Evolutionary conservation across 2,329 filamentous ascomycete genomes (phyloP), one percentile per base, ranked within the genome.

Genomic region (Sclerotiophoma versabilis): DNA sequence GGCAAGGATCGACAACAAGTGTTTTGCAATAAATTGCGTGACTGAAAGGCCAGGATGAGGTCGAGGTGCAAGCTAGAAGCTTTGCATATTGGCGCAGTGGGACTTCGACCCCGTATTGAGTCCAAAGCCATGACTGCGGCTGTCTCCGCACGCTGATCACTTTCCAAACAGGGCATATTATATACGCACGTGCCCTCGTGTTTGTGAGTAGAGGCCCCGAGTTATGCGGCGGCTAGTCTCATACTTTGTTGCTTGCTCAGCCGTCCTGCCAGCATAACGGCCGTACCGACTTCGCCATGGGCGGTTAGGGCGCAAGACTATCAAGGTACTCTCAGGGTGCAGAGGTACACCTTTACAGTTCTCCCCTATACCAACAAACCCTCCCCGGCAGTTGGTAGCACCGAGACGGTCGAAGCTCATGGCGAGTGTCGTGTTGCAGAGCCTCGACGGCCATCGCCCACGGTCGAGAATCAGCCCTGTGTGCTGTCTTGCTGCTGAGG

Each of bases 61-160:
- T 23, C 17, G n/a, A n/a, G 8, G 23, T 25, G 10, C 3, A 36
- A 19, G 14, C 26, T 45, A 45, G 22, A 27, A 29, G 29, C 22
- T 29, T 49, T 27, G 9, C 15, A 29, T 22, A 25, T 32, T 36
- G 50, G 22, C 20, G 37, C 12, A 45, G 29, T 33, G 19, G 17
- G 26, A n/a, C 8, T 44, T 22, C 33, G 26, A 11, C 15, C 45
- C 22, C 15, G 29, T 29, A 11, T 27, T 12, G 39, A 27, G 33
- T 39, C 23, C 22, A 26, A 20, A 14, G n/a, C 29, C 33, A 36
- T 22, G 10, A 14, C 7, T 23, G 17, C 34, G 51, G 45, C 23
- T 41, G 26, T 45, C 33, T 49, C 38, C 32, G 32, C 38, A 33
- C 20, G 37, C 42, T 43, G 38, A 48, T 54, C 38, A 44, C 11